phyloP scores from a whole-genome alignment of 2,329 filamentous ascomycete genomes.

The Ophiocordyceps camponoti-rufipedis region DNA sequence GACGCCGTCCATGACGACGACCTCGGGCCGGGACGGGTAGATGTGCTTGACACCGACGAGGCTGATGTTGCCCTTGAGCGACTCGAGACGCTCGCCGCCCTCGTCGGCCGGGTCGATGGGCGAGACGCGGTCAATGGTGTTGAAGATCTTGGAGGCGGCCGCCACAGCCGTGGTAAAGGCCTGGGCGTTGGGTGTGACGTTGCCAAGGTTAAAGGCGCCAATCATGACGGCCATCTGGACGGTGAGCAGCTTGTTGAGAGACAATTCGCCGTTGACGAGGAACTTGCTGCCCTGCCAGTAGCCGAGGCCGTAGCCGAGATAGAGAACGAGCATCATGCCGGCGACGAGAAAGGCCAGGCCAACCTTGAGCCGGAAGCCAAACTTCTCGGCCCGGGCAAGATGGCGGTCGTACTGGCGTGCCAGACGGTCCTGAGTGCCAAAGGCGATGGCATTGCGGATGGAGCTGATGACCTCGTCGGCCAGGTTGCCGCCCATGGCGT shows the following conservation, averaged over 20 bases:
- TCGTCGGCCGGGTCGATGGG: conserved; percentile 30
- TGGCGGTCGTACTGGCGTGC: conserved; percentile 32
- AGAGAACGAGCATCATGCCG: conserved; percentile 33
- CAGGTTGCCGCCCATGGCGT: conserved; percentile 46
- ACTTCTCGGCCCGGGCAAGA: conserved; percentile 32
- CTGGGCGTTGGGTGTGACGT: conserved; percentile 53
- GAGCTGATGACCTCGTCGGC: conserved; percentile 42
- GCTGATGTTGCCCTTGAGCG: conserved; percentile 20
- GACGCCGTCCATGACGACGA: conserved; percentile 43
- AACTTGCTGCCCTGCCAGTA: conserved; percentile 46
- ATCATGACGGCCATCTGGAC: conserved; percentile 48
- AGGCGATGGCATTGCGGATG: conserved; percentile 44
- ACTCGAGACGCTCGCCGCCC: conserved; percentile 14
- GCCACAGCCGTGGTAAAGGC: conserved; percentile 38
- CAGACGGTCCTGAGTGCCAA: conserved; percentile 38
- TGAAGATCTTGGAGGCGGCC: conserved; percentile 37
- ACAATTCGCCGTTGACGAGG: conserved; percentile 24
- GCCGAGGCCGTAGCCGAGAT: conserved; percentile 32
- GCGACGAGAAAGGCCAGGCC: conserved; percentile 35
- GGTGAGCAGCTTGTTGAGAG: conserved; percentile 29
- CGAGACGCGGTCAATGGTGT: conserved; percentile 37
- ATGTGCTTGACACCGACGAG: conserved; percentile 52
- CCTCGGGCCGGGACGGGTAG: conserved; percentile 48
- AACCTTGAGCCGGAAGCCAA: conserved; percentile 44
- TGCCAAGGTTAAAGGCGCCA: conserved; percentile 78